Conservation (phyloP, 306 rosid genomes). For the Lagenaria siceraria region DNA sequence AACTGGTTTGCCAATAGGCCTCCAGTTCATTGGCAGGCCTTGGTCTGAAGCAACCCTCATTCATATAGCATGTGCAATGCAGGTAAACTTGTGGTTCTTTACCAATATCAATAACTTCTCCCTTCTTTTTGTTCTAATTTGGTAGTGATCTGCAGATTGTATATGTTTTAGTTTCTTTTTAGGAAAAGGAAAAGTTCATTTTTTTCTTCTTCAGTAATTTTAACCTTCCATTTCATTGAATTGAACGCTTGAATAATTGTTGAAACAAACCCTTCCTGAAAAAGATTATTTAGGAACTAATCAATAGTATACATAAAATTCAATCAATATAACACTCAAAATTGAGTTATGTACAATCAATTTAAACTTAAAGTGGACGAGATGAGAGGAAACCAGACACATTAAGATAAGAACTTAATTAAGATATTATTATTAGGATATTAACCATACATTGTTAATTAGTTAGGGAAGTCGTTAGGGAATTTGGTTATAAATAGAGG, state of each 20-base stretch:
- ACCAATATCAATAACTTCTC: neutral
- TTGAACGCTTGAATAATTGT: neutral
- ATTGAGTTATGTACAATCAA: neutral
- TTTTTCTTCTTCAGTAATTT: neutral
- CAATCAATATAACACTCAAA: neutral
- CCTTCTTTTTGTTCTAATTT: neutral
- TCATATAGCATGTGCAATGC: slow-evolving; percentile 62
- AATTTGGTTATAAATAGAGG: too few relatives aligned
- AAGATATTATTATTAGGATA: too few relatives aligned
- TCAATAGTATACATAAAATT: neutral
- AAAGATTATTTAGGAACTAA: too few relatives aligned
- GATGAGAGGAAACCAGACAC: neutral
- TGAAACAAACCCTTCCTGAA: neutral
- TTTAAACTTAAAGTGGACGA: neutral
- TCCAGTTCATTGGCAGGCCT: slow-evolving; percentile 86
- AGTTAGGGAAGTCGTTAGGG: too few relatives aligned
- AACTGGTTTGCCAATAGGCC: slow-evolving; percentile 84
- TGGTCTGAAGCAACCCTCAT: slow-evolving; percentile 85
- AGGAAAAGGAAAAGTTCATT: neutral
- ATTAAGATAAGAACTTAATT: too few relatives aligned
- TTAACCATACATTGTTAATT: too few relatives aligned
- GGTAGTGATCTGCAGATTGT: neutral
- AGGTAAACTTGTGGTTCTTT: slow-evolving; percentile 25
- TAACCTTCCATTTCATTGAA: neutral
- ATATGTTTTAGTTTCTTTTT: neutral